A percentile compares a stretch with the other conserved stretches of the same genome.
phyloP scores from a whole-genome alignment of 371 early-diverging fungal genomes.

The Syncephalastrum monosporum region DNA sequence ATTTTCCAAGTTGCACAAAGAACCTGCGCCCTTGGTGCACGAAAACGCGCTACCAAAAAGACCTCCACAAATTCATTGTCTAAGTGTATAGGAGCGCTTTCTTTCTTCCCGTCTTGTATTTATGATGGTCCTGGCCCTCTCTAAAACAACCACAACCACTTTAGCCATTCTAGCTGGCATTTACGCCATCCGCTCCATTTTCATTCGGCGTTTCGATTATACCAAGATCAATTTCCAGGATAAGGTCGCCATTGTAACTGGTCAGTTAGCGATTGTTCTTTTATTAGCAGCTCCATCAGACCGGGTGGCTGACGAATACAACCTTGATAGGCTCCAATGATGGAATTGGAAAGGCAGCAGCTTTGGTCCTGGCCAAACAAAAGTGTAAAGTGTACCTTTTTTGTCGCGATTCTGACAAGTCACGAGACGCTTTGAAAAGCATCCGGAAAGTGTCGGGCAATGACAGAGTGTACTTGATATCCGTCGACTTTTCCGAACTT shows the following conservation, averaged over 20 bases:
- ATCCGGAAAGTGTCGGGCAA: conserved; percentile 6
- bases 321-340: conserved; percentile 17
- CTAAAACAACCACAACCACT: too few species aligned
- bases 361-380: conserved; percentile 16
- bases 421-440: conserved; percentile 7
- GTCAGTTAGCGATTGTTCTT: background rate
- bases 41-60: too few species aligned
- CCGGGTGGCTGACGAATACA: background rate
- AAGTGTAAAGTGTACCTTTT: conserved; percentile 15
- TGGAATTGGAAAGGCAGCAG: conserved; percentile 25
- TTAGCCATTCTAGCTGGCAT: too few species aligned
- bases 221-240: background rate
- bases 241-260: conserved; percentile 13
- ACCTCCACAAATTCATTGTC: too few species aligned
- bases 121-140: too few species aligned
- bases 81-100: too few species aligned
- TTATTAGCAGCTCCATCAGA: background rate
- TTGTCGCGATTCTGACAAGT: conserved; percentile 21
- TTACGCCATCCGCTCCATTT: background rate
- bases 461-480: conserved; percentile 7
- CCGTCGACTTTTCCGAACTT: conserved; percentile 18
- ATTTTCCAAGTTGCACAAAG: too few species aligned
- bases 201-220: background rate
- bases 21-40: too few species aligned
- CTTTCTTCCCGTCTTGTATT: too few species aligned